Base-by-base conservation (phyloP, 139 green algal genomes). In the Chlamydomonas sphaeroides region DNA sequence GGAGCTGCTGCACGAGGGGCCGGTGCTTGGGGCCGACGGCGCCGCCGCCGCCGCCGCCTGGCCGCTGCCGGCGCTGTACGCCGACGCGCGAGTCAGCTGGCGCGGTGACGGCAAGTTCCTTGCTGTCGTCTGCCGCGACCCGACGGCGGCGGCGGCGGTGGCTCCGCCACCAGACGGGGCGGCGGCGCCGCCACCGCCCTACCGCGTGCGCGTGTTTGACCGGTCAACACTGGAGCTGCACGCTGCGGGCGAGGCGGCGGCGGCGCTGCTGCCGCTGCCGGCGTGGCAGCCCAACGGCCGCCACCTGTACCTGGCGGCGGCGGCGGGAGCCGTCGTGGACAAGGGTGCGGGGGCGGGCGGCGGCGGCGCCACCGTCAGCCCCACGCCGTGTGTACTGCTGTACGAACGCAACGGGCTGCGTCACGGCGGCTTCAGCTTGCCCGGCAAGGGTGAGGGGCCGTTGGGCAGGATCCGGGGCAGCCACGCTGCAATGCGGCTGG, bases 321-420 rank as follows among this genome's bases (percentile, higher is more conserved):
- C 39, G 41, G 63, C n/a, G 4, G 14, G 41, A 2, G 62, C 45
- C 1, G n/a, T 32, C 8, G 41, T 39, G n/a, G 32, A 42, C 1
- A 51, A 15, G 76, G 32, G 45, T 26, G 61, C 68, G 25, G 41
- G 23, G 11, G 59, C 28, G 7, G 35, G 30, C 53, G 48, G n/a
- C n/a, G 39, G 69, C 57, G 68, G 65, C 68, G 49, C 56, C 41
- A 56, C 41, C 82, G 33, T 57, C 42, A 28, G 67, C 41, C 78
- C 69, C 61, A 39, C 14, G 30, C 57, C 39, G 6, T n/a, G 38
- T 15, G 89, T 98, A 39, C 39, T 94, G 57, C 85, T 99, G 65
- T 98, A 91, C 82, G 97, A 99, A 90, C 79, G 89, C 33, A 99
- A 99, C 83, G 97, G 95, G 5, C 88, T 99, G 59, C 83, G 83